Evolutionary conservation across 495 filamentous ascomycete species (phyloP).

Genomic region (Penicillium coffeae): DNA sequence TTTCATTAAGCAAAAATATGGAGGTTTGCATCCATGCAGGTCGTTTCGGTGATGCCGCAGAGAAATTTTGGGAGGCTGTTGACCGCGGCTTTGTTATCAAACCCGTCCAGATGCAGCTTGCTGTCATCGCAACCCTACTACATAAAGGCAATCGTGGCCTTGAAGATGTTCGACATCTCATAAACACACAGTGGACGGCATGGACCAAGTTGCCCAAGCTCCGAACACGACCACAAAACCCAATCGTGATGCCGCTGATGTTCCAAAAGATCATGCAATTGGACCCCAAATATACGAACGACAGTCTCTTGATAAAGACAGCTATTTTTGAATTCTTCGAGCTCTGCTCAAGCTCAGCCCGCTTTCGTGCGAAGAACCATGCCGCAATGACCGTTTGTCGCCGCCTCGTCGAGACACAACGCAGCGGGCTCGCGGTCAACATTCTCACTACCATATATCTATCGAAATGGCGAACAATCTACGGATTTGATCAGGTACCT

Average conservation of each 20-base stretch:
- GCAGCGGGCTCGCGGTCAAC: conserved; percentile 27
- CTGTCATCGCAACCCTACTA: conserved; percentile 35
- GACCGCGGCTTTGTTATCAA: conserved; percentile 24
- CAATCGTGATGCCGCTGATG: conserved; percentile 31
- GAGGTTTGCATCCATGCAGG: conserved; percentile 35
- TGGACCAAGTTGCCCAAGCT: conserved; percentile 7
- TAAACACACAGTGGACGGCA: conserved; percentile 28
- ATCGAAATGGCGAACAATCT: conserved; percentile 32
- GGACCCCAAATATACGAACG: conserved; percentile 4
- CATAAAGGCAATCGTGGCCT: conserved; percentile 23
- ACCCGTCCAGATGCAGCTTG: conserved; percentile 34
- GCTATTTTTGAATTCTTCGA: conserved; percentile 40
- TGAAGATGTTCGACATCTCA: conserved; percentile 23
- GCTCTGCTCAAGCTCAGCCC: conserved; percentile 30
- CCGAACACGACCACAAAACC: conserved; percentile 14
- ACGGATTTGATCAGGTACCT: conserved; percentile 35
- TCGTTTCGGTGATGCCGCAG: conserved; percentile 26
- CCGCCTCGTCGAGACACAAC: conserved; percentile 24
- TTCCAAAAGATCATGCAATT: conserved; percentile 36
- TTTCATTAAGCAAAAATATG: conserved; percentile 36
- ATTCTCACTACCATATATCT: conserved; percentile 36
- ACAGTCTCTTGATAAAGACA: conserved; percentile 29
- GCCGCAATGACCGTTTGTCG: conserved; percentile 24
- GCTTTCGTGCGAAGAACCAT: conserved; percentile 33
- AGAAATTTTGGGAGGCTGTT: conserved; percentile 25